Evolutionary conservation across 2,329 filamentous ascomycete species (phyloP), one percentile per base, ranked within the genome.

Genomic region (Purpureocillium takamizusanense): DNA sequence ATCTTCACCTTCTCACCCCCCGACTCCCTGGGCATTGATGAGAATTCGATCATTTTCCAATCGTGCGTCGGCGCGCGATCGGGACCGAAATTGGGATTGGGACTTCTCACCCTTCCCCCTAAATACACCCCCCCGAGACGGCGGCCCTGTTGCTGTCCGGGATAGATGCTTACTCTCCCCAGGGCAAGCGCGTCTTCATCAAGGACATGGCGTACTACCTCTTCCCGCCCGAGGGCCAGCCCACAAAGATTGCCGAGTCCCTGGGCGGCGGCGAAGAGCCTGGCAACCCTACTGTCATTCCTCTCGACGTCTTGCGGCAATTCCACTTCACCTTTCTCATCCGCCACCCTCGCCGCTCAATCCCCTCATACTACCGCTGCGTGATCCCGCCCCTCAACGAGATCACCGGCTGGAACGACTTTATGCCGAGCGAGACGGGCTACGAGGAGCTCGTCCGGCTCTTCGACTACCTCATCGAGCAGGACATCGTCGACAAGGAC

Each of bases 271-370:
- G 52, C 38, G 44, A 61, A 3, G 81, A 90, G 61, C 67, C 74
- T 3, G 71, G 71, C 41, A 97, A 97, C 62, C 90, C 89, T 2
- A 94, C 88, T 1, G 82, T 94, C 18, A 66, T 97, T 36, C 92
- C 92, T 3, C 64, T 76, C 21, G 76, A 78, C 23, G 66, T 86
- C 42, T 70, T 97, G 41, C 74, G 78, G 54, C 72, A 78, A 48
- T 97, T 94, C 65, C 88, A 95, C 62, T 97, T 90, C 66, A 86
- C 89, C 16, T 97, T 98, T 65, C 74, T 97, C 46, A 97, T 98
- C 69, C 89, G 92, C 41, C 88, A 97, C 60, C 92, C 92, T n/a
- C 80, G 86, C 52, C 80, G 79, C 56, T 84, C 86, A 52, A 89
- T 97, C 47, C 92, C 92, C 7, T 94, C 86, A 34, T 97, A 90